phyloP scores from a whole-genome alignment of 176 grass and related monocot species.

The Cymbopogon citratus region DNA sequence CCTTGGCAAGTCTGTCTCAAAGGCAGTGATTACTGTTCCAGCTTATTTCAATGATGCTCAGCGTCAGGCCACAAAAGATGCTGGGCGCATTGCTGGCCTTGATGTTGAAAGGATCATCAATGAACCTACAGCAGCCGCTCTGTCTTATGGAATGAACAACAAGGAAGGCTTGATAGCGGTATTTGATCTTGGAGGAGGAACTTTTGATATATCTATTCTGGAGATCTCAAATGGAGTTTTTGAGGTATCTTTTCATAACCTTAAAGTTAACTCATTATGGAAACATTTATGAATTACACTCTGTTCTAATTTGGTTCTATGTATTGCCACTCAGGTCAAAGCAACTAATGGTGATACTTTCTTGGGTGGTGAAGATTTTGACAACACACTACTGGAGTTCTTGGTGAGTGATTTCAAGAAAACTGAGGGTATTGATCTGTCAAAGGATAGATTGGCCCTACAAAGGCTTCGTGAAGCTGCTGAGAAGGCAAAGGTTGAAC shows the following conservation, averaged over 20 bases:
- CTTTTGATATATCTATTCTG: conserved; percentile 77
- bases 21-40: conserved; percentile 73
- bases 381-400: conserved; percentile 65
- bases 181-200: conserved; percentile 78
- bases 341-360: conserved; percentile 81
- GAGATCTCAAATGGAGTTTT: conserved; percentile 84
- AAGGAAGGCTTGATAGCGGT: conserved; percentile 73
- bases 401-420: conserved; percentile 63
- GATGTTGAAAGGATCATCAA: conserved; percentile 77
- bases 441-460: conserved; percentile 61
- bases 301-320: neutral
- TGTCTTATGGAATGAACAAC: conserved; percentile 73
- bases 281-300: neutral
- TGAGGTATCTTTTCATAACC: conserved; percentile 38
- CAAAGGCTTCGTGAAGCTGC: conserved; percentile 66
- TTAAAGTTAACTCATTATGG: neutral
- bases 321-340: conserved; percentile 49
- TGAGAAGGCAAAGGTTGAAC: conserved; percentile 77
- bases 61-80: conserved; percentile 73
- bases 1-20: conserved; percentile 58
- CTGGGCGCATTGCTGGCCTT: conserved; percentile 62
- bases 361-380: conserved; percentile 85
- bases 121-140: conserved; percentile 67
- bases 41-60: conserved; percentile 75
- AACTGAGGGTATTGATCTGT: conserved; percentile 59